phyloP scores from a whole-genome alignment of 2,329 filamentous ascomycete species.

The Talaromyces sp. region DNA sequence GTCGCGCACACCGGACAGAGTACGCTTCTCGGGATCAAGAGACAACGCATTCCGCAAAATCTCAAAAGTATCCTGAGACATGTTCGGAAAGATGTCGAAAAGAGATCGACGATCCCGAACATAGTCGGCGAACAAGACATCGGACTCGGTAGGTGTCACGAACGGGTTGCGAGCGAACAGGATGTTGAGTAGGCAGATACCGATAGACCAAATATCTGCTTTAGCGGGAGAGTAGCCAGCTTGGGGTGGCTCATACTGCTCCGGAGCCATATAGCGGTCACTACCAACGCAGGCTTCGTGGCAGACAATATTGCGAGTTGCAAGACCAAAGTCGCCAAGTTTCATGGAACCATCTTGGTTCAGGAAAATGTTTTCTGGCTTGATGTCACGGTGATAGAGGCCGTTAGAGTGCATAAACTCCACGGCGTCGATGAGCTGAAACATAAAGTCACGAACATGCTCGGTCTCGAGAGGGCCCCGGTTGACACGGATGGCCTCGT shows the following conservation, averaged over 20 bases:
- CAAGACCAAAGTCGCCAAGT: conserved; percentile 92
- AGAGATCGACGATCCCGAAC: conserved; percentile 89
- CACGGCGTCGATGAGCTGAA: conserved; percentile 85
- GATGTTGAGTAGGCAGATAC: conserved; percentile 93
- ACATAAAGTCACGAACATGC: conserved; percentile 95
- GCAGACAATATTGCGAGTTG: conserved; percentile 84
- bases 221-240: conserved; percentile 88
- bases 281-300: conserved; percentile 92
- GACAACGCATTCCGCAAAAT: conserved; percentile 88
- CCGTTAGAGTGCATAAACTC: conserved; percentile 87
- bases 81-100: conserved; percentile 96
- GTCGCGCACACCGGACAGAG: conserved; percentile 71
- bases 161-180: conserved; percentile 97
- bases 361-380: conserved; percentile 98
- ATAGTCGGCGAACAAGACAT: conserved; percentile 90
- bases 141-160: conserved; percentile 81
- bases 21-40: conserved; percentile 84
- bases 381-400: conserved; percentile 96
- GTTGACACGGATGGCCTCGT: conserved; percentile 89
- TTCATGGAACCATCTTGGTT: conserved; percentile 85
- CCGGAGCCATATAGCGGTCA: conserved; percentile 98
- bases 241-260: conserved; percentile 88
- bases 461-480: conserved; percentile 90
- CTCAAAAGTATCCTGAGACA: conserved; percentile 97
- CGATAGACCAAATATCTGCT: conserved; percentile 95